Percentiles rank a stretch among this genome's conserved stretches.
These are phyloP conservation scores for Coffea canephora DNA, from an alignment of 257 asterid genomes.

Conservation along the genomic window DNA sequence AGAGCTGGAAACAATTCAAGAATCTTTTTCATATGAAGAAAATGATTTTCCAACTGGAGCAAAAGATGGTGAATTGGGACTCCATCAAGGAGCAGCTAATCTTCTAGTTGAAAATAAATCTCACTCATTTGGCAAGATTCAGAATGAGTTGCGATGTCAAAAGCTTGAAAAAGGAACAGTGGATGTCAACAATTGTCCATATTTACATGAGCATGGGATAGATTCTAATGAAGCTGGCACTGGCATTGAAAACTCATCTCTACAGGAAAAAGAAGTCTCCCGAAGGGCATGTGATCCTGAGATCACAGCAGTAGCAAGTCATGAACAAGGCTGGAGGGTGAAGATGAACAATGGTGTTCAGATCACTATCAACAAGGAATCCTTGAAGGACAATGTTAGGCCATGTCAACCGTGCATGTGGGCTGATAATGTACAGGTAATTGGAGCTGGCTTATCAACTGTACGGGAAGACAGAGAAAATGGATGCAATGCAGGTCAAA, in stretches of 20 bases:
- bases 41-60: constrained; percentile 27
- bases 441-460: constrained; percentile 38
- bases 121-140: constrained; percentile 27
- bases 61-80: constrained; percentile 23
- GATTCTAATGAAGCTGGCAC: constrained; percentile 32
- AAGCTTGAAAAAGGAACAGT: constrained; percentile 10
- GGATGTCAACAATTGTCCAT: constrained; percentile 23
- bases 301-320: constrained; percentile 20
- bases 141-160: constrained; percentile 32
- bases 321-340: constrained; percentile 20
- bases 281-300: constrained; percentile 29
- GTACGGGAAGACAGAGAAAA: constrained; percentile 35
- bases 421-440: constrained; percentile 40
- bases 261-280: constrained; percentile 29
- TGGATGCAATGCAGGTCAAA: constrained; percentile 26
- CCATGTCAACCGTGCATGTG: constrained; percentile 27
- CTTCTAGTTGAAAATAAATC: constrained; percentile 31
- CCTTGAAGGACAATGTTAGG: constrained; percentile 29
- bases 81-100: constrained; percentile 27
- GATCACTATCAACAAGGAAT: constrained; percentile 34
- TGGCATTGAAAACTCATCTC: constrained; percentile 26
- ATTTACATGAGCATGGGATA: constrained; percentile 24
- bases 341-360: constrained; percentile 19
- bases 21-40: constrained; percentile 31
- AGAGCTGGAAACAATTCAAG: constrained; percentile 30